phyloP scores from a whole-genome alignment of 495 filamentous ascomycete genomes.

The Penicillium cataractarum region DNA sequence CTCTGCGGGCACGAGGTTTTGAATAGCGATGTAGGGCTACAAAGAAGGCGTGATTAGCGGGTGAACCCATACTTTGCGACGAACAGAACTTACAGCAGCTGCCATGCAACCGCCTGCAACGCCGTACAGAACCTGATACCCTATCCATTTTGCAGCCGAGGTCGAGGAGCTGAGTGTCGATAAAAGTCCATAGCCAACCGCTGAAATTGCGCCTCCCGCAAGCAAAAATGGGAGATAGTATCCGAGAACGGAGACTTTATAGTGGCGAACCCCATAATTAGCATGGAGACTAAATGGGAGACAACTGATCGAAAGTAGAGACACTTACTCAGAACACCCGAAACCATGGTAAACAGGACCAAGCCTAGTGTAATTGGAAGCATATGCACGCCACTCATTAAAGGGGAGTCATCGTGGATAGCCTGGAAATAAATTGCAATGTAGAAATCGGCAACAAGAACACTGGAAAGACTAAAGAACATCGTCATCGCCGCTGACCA shows the following conservation, averaged over 20 bases:
- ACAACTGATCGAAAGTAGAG: neutral
- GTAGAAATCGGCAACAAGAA: slow-evolving; percentile 56
- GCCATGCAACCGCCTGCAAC: slow-evolving; percentile 40
- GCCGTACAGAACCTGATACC: slow-evolving; percentile 68
- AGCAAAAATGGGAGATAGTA: slow-evolving; percentile 72
- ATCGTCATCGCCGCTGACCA: slow-evolving; percentile 29
- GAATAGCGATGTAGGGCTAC: slow-evolving; percentile 59
- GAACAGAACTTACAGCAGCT: slow-evolving; percentile 35
- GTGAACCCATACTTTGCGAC: neutral
- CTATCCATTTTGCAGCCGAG: slow-evolving; percentile 60
- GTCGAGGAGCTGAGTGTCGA: slow-evolving; percentile 57
- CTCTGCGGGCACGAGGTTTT: slow-evolving; percentile 58
- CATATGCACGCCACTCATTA: slow-evolving; percentile 67
- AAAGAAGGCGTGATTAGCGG: neutral
- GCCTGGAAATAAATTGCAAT: slow-evolving; percentile 81
- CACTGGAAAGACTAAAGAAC: slow-evolving; percentile 46
- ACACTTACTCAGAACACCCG: slow-evolving; percentile 45
- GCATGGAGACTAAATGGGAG: neutral
- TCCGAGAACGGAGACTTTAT: slow-evolving; percentile 54
- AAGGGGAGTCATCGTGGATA: slow-evolving; percentile 62
- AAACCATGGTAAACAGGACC: slow-evolving; percentile 54
- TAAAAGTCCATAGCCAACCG: slow-evolving; percentile 68
- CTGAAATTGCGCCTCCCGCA: slow-evolving; percentile 48
- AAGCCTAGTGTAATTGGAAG: slow-evolving; percentile 62
- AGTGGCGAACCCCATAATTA: neutral